phyloP scores from a whole-genome alignment of 83 land plant species.

The Picea mariana region DNA sequence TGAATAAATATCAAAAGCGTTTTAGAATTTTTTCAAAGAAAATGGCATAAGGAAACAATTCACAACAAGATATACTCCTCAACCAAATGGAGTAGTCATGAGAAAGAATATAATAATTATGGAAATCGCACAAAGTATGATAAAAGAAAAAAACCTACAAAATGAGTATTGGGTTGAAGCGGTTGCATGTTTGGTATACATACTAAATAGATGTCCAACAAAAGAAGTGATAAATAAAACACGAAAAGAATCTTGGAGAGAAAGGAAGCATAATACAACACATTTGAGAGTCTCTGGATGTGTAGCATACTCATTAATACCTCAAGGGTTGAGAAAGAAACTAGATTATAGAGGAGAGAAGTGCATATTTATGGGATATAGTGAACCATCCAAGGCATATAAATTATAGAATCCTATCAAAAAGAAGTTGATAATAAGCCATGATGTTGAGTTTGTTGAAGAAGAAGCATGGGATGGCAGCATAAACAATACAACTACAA shows the following conservation, averaged over 20 bases:
- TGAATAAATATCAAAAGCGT: neutral
- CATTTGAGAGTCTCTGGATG: no score
- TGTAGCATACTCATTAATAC: no score
- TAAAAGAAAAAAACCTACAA: neutral
- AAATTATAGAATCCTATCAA: no score
- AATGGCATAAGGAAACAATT: neutral
- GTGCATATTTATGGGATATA: no score
- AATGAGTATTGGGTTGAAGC: constrained; percentile 10
- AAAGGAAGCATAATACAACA: no score
- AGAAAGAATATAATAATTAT: constrained; percentile 1
- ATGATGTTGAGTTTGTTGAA: constrained; percentile 15
- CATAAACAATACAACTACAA: neutral
- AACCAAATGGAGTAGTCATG: constrained; percentile 14
- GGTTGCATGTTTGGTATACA: neutral
- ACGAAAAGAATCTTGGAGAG: no score
- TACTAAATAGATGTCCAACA: neutral
- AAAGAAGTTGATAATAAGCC: no score
- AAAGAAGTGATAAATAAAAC: no score
- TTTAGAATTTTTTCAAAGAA: neutral
- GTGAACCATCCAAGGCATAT: no score
- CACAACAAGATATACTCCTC: neutral
- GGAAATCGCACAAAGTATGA: neutral
- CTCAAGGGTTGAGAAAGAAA: no score
- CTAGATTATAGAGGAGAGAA: no score
- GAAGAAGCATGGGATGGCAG: constrained; percentile 10